phyloP scores from a whole-genome alignment of 768 basidiomycete species.

The Tricholoma bakamatsutake region DNA sequence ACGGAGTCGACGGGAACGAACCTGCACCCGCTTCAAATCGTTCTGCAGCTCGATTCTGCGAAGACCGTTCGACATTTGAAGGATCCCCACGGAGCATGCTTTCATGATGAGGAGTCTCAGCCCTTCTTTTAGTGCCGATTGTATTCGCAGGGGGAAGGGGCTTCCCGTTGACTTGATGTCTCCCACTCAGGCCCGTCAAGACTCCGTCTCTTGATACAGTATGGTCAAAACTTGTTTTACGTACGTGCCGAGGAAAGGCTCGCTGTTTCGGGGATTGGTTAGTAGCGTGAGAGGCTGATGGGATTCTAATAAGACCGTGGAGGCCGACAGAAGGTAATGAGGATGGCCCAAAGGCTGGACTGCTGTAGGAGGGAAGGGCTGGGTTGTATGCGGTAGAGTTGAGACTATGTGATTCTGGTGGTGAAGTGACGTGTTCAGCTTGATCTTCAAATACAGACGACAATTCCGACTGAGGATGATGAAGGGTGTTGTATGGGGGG shows the following conservation, averaged over 20 bases:
- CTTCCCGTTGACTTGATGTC: slow-evolving; percentile 80
- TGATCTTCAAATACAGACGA: slow-evolving; percentile 42
- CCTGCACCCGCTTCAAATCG: slow-evolving; percentile 31
- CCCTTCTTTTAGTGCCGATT: slow-evolving; percentile 71
- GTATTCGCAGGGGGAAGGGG: slow-evolving; percentile 60
- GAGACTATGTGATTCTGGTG: slow-evolving; percentile 25
- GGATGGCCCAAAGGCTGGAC: slow-evolving; percentile 55
- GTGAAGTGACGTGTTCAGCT: slow-evolving; percentile 25
- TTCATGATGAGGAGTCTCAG: slow-evolving; percentile 76
- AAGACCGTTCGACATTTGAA: slow-evolving; percentile 41
- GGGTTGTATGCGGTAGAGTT: slow-evolving; percentile 30
- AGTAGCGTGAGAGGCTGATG: slow-evolving; percentile 26
- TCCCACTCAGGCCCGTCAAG: slow-evolving; percentile 50
- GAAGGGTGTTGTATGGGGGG: slow-evolving; percentile 33
- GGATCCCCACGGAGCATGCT: slow-evolving; percentile 78
- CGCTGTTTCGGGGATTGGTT: slow-evolving; percentile 33
- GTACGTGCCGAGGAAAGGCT: slow-evolving; percentile 76
- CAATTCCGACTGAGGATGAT: slow-evolving; percentile 34
- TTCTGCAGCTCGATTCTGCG: slow-evolving; percentile 25
- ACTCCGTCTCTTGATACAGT: slow-evolving; percentile 70
- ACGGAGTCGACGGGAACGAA: slow-evolving; percentile 61
- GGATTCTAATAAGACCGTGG: slow-evolving; percentile 46
- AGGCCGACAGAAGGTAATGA: slow-evolving; percentile 71
- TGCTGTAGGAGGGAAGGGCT: slow-evolving; percentile 34
- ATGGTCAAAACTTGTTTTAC: slow-evolving; percentile 95